phyloP scores from a whole-genome alignment of 2,329 filamentous ascomycete species.

The Cladosporium halotolerans region DNA sequence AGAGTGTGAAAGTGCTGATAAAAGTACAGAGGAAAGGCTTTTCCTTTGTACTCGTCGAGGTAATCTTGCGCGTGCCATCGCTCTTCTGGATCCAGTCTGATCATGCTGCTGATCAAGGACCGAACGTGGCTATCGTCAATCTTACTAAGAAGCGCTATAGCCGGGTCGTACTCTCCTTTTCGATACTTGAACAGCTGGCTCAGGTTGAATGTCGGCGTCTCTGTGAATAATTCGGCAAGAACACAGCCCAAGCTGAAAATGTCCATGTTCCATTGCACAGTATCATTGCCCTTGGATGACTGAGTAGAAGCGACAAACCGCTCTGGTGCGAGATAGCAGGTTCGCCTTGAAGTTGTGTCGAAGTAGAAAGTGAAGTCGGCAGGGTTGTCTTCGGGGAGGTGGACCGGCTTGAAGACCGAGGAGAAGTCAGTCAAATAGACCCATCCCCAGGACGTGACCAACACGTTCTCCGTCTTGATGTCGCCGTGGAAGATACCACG shows the following conservation, averaged over 20 bases:
- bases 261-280: constrained; percentile 81
- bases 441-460: constrained; percentile 99
- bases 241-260: constrained; percentile 96
- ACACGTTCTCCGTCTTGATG: constrained; percentile 95
- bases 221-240: constrained; percentile 91
- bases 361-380: constrained; percentile 98
- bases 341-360: constrained; percentile 82
- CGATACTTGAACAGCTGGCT: constrained; percentile 94
- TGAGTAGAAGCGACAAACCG: constrained; percentile 67
- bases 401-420: constrained; percentile 87
- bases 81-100: constrained; percentile 85
- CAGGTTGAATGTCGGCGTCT: constrained; percentile 93
- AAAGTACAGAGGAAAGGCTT: constrained; percentile 93
- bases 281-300: constrained; percentile 45
- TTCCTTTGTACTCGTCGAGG: constrained; percentile 82
- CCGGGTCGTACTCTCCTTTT: constrained; percentile 84
- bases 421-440: constrained; percentile 97
- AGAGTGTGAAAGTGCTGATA: constrained; percentile 97
- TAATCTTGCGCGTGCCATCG: constrained; percentile 93
- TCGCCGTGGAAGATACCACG: constrained; percentile 91
- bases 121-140: constrained; percentile 83
- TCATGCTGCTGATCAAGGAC: constrained; percentile 91
- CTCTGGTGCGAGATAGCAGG: constrained; percentile 92
- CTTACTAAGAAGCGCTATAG: constrained; percentile 70
- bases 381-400: constrained; percentile 91